Conservation (phyloP, 2,329 filamentous ascomycete species). For the Hawksworthiomyces lignivorus region DNA sequence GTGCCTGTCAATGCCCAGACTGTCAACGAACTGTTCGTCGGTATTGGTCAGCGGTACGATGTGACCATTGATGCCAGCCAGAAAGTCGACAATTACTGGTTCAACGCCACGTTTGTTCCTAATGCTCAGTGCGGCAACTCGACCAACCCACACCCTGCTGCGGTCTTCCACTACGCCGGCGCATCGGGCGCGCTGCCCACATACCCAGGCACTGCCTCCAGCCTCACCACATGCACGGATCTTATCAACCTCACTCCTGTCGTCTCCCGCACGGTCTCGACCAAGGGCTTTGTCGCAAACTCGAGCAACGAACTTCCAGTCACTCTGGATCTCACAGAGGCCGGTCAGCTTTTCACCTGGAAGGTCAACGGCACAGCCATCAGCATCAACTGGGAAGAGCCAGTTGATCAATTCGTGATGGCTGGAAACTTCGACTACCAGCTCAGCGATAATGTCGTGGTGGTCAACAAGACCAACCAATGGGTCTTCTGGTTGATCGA, state of each 20-base stretch:
- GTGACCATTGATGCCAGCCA: conserved; percentile 35
- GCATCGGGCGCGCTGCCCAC: conserved; percentile 17
- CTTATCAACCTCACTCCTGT: conserved; percentile 5
- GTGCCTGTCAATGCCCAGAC: conserved; percentile 40
- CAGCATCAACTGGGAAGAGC: conserved; percentile 28
- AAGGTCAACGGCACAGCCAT: conserved; percentile 21
- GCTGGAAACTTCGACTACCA: conserved; percentile 22
- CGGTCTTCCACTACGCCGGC: conserved; percentile 23
- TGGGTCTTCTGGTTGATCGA: conserved; percentile 16
- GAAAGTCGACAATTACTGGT: conserved; percentile 31
- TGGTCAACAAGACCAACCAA: conserved; percentile 13
- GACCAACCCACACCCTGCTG: conserved; percentile 18
- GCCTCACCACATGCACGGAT: conserved; percentile 3
- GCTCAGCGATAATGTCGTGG: conserved; percentile 17
- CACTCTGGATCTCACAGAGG: not conserved
- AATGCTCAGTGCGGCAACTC: conserved; percentile 17
- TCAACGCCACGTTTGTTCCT: conserved; percentile 29
- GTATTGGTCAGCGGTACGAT: conserved; percentile 35
- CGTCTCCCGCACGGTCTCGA: conserved; percentile 3
- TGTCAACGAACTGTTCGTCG: conserved; percentile 40
- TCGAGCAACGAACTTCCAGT: conserved; percentile 5
- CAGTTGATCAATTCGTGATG: conserved; percentile 25
- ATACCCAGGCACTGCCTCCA: conserved; percentile 10
- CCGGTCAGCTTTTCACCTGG: conserved; percentile 7
- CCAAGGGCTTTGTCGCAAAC: not conserved